phyloP scores from a whole-genome alignment of 305 asterid species.

The Nicotiana rustica region DNA sequence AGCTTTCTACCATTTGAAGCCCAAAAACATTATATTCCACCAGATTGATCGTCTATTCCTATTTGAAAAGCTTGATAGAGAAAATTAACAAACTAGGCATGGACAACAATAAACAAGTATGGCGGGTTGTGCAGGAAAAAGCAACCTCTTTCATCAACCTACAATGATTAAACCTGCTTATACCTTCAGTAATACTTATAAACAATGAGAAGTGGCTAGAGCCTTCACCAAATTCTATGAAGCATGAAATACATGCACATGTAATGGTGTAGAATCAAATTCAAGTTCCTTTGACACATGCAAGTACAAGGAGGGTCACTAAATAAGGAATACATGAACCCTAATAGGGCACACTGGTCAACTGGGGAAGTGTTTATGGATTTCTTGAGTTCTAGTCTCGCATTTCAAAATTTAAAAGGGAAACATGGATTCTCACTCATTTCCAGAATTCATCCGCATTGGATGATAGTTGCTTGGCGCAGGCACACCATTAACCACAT shows the following conservation, averaged over 20 bases:
- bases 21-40: background rate
- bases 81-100: background rate
- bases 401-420: background rate
- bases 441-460: slow-evolving; percentile 83
- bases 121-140: background rate
- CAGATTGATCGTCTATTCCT: background rate
- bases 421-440: slow-evolving; percentile 63
- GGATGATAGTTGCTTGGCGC: slow-evolving; percentile 88
- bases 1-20: slow-evolving; percentile 2
- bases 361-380: background rate
- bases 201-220: background rate
- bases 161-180: background rate
- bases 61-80: background rate
- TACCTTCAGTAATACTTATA: background rate
- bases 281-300: background rate
- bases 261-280: background rate
- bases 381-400: background rate
- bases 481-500: slow-evolving; percentile 91
- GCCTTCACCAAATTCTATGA: background rate
- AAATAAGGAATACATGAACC: background rate
- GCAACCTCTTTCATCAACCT: background rate
- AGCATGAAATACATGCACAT: slow-evolving; percentile 18
- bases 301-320: background rate
- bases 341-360: background rate
- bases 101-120: background rate